Conservation (phyloP, 257 asterid genomes). For the Penstemon newberryi region DNA sequence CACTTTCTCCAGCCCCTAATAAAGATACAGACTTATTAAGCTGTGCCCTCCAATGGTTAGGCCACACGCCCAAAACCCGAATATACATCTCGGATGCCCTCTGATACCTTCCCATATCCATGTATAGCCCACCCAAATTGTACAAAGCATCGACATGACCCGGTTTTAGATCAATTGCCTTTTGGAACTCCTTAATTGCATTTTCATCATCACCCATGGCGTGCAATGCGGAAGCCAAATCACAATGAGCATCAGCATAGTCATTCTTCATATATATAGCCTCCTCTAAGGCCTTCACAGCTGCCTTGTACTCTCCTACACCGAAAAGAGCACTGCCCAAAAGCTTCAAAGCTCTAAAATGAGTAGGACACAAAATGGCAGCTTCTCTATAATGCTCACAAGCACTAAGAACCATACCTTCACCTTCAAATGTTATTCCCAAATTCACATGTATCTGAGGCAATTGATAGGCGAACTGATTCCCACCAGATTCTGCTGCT, state of each 20-base stretch:
- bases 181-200: constrained; percentile 96
- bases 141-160: constrained; percentile 95
- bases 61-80: constrained; percentile 90
- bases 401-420: constrained; percentile 96
- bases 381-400: constrained; percentile 99
- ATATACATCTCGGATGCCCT: constrained; percentile 99
- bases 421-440: constrained; percentile 93
- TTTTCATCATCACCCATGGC: constrained; percentile 96
- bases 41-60: constrained; percentile 98
- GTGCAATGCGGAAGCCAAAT: constrained; percentile 94
- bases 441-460: constrained; percentile 98
- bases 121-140: constrained; percentile 90
- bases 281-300: constrained; percentile 98
- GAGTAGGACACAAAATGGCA: constrained; percentile 96
- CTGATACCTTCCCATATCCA: constrained; percentile 99
- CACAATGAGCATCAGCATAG: constrained; percentile 98
- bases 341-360: constrained; percentile 91
- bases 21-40: constrained; percentile 88
- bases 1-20: constrained; percentile 94
- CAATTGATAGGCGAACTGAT: constrained; percentile 95
- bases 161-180: constrained; percentile 96
- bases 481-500: constrained; percentile 96
- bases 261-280: constrained; percentile 94
- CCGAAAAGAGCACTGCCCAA: constrained; percentile 99
- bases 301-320: constrained; percentile 97